Evolutionary conservation across 148 eudicot species (phyloP).

Genomic region (Salicornia ramosissima): DNA sequence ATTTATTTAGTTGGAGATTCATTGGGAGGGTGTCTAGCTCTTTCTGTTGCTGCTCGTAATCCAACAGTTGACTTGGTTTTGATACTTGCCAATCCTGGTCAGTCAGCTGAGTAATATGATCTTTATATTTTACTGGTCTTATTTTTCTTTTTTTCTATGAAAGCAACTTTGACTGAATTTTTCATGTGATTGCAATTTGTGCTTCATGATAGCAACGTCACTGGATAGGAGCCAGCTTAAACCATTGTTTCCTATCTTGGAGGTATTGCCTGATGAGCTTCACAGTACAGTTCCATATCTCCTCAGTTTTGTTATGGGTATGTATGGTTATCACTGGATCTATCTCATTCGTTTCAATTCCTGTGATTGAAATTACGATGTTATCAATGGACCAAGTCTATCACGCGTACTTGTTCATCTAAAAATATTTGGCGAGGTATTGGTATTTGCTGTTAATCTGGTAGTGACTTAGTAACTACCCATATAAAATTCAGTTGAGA

Average conservation of each 20-base stretch:
- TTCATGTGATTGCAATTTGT: slow-evolving; percentile 11
- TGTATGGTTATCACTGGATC: background rate
- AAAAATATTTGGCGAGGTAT: background rate
- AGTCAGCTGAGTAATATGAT: slow-evolving; percentile 22
- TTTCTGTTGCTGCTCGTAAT: slow-evolving; percentile 86
- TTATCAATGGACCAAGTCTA: background rate
- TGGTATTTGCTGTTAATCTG: background rate
- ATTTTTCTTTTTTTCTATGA: background rate
- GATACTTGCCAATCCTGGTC: slow-evolving; percentile 92
- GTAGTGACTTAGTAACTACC: background rate
- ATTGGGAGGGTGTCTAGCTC: slow-evolving; percentile 89
- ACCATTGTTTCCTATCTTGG: slow-evolving; percentile 74
- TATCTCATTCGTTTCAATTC: background rate
- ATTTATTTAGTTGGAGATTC: slow-evolving; percentile 95
- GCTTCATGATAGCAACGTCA: slow-evolving; percentile 66
- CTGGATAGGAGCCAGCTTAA: slow-evolving; percentile 78
- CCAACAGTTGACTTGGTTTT: slow-evolving; percentile 74
- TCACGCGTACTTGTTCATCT: background rate
- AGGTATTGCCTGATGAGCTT: slow-evolving; percentile 63
- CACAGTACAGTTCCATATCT: slow-evolving; percentile 74
- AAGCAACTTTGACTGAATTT: slow-evolving; percentile 8
- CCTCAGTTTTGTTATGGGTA: slow-evolving; percentile 86
- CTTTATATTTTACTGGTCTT: background rate
- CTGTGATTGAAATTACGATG: background rate
- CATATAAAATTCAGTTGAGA: background rate